phyloP scores from a whole-genome alignment of 176 grass and related monocot species.

The Chloris gayana region DNA sequence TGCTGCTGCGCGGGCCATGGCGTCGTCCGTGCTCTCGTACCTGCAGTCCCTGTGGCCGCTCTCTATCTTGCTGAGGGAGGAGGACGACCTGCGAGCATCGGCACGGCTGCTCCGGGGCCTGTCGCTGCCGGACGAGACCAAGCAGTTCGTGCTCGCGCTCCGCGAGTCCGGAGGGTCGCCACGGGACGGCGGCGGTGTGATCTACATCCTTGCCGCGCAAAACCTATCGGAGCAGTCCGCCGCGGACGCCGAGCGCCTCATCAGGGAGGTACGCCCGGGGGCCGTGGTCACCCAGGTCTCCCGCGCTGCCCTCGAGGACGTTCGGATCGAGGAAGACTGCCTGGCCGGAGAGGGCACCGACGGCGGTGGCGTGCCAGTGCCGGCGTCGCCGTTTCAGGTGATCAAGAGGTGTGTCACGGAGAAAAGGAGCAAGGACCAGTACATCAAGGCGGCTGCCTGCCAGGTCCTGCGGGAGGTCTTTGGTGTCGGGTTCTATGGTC shows the following conservation, averaged over 20 bases:
- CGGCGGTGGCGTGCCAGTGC: slow-evolving; percentile 64
- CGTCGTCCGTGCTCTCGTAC: slow-evolving; percentile 57
- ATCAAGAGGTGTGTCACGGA: slow-evolving; percentile 78
- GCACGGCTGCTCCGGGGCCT: slow-evolving; percentile 57
- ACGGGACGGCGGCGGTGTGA: slow-evolving; percentile 30
- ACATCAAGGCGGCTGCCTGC: slow-evolving; percentile 73
- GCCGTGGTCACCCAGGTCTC: slow-evolving; percentile 77
- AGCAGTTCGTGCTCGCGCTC: slow-evolving; percentile 89
- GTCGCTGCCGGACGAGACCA: slow-evolving; percentile 78
- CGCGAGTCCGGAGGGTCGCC: slow-evolving; percentile 47
- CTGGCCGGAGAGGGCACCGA: slow-evolving; percentile 33
- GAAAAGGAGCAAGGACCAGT: slow-evolving; percentile 79
- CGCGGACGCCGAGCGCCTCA: slow-evolving; percentile 63
- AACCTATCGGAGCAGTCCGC: slow-evolving; percentile 85
- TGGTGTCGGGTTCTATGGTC: slow-evolving; percentile 84
- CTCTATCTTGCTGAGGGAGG: slow-evolving; percentile 57
- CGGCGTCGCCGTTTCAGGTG: slow-evolving; percentile 75
- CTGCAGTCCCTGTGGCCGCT: slow-evolving; percentile 72
- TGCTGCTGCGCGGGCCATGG: slow-evolving; percentile 60
- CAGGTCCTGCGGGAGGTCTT: slow-evolving; percentile 94
- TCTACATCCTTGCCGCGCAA: slow-evolving; percentile 85
- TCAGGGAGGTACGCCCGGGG: slow-evolving; percentile 76
- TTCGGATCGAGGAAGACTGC: slow-evolving; percentile 71
- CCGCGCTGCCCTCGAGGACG: slow-evolving; percentile 60
- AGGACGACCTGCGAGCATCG: slow-evolving; percentile 75